phyloP scores from a whole-genome alignment of 192 early-diverging fungal genomes.

The Funneliformis geosporum region DNA sequence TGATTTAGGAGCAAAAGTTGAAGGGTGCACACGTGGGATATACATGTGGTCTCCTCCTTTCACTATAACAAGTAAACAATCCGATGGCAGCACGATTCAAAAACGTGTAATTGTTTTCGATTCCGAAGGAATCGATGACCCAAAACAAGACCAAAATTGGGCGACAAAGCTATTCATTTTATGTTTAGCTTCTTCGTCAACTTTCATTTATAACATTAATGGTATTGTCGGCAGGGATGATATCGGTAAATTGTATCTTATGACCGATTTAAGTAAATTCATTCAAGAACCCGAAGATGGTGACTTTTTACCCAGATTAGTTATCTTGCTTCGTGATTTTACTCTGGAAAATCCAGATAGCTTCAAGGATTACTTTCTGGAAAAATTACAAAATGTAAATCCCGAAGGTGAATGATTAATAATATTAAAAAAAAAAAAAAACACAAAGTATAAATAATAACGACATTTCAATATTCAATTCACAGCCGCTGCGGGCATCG shows the following conservation, averaged over 20 bases:
- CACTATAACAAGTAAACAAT: not conserved
- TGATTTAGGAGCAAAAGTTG: slow-evolving; percentile 11
- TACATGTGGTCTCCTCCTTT: slow-evolving; percentile 27
- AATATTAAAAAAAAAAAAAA: not conserved
- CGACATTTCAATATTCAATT: not conserved
- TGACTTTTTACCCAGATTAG: slow-evolving; percentile 15
- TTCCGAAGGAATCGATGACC: slow-evolving; percentile 28
- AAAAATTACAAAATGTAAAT: not conserved
- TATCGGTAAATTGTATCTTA: slow-evolving; percentile 23
- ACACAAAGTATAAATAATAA: not conserved
- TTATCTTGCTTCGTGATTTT: slow-evolving; percentile 28
- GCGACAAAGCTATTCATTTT: slow-evolving; percentile 28
- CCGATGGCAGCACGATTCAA: not conserved
- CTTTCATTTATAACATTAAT: slow-evolving; percentile 30
- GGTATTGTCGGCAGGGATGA: slow-evolving; percentile 18
- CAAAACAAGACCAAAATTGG: slow-evolving; percentile 19
- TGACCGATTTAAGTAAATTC: slow-evolving; percentile 27
- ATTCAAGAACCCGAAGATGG: not conserved
- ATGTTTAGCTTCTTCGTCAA: slow-evolving; percentile 25
- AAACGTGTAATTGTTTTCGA: slow-evolving; percentile 23
- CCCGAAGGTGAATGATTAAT: not conserved
- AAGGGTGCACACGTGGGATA: slow-evolving; percentile 21
- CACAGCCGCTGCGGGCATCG: not conserved
- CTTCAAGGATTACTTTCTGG: slow-evolving; percentile 19
- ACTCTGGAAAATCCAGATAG: not conserved